These are phyloP conservation scores for Pascua sp. DNA, from an alignment of 1,284 basidiomycete genomes.

Conservation along the genomic window DNA sequence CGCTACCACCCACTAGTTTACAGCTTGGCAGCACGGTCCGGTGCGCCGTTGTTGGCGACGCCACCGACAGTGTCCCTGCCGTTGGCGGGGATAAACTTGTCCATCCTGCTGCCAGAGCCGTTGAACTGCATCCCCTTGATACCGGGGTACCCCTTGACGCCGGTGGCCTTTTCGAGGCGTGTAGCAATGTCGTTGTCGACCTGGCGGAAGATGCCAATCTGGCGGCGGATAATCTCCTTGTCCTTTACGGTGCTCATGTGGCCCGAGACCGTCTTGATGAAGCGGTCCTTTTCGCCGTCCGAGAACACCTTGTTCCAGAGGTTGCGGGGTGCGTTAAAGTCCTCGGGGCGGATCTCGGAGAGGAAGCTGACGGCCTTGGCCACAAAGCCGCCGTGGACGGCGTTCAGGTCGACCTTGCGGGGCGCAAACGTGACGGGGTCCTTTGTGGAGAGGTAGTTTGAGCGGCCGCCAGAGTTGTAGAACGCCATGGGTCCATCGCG, in stretches of 20 bases:
- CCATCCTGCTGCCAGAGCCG: slow-evolving; percentile 32
- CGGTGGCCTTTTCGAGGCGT: slow-evolving; percentile 69
- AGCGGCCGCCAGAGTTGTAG: slow-evolving; percentile 72
- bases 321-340: slow-evolving; percentile 85
- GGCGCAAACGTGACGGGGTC: slow-evolving; percentile 41
- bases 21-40: slow-evolving; percentile 2
- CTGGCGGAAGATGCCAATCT: slow-evolving; percentile 74
- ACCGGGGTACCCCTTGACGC: slow-evolving; percentile 46
- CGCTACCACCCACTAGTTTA: background rate
- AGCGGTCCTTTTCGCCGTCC: slow-evolving; percentile 63
- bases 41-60: slow-evolving; percentile 14
- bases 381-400: slow-evolving; percentile 68
- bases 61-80: background rate
- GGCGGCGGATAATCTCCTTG: slow-evolving; percentile 61
- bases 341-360: slow-evolving; percentile 70
- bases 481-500: slow-evolving; percentile 58
- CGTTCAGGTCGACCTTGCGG: slow-evolving; percentile 34
- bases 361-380: slow-evolving; percentile 70
- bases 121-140: slow-evolving; percentile 65
- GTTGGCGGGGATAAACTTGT: slow-evolving; percentile 5
- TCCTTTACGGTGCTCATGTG: slow-evolving; percentile 68
- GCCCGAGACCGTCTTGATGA: slow-evolving; percentile 70
- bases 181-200: slow-evolving; percentile 69
- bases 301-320: slow-evolving; percentile 75
- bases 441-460: slow-evolving; percentile 81